Evolutionary conservation across 2,329 filamentous ascomycete genomes (phyloP), one percentile per base, ranked within the genome.

Genomic region (Aureobasidium namibiae): DNA sequence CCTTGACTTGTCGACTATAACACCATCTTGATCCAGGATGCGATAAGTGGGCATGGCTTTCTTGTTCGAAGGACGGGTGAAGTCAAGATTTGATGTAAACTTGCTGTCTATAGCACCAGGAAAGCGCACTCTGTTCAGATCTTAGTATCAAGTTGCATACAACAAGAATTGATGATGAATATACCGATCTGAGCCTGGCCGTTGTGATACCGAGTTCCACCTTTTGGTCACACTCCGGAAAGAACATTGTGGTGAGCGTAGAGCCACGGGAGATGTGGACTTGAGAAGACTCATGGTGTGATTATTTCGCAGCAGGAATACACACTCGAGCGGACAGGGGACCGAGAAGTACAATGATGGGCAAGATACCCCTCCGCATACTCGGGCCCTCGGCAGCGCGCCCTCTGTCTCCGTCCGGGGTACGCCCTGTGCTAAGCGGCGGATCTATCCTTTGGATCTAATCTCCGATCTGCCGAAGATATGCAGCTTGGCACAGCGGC

Each of bases 91-190:
- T 64, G 83, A 87, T 4, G 90, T 95, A 74, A 99, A 99, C 63
- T 90, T 89, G 71, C 90, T 96, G 72, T 96, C 92, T 54, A 97
- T 80, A 0, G 94, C 94, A n/a, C 94, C 94, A 0, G 94, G 94
- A 66, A 99, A 99, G 59, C 83, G 77, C 11, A 84, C 79, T 60
- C 82, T 85, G 39, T 8, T 11, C 0, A 24, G 4, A 0, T 53
- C 21, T 63, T 26, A 62, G 61, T 59, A 33, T 9, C 26, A 26
- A 58, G n/a, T 34, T 7, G 2, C 13, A 21, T 7, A 46, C 21
- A 33, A 9, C 13, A 33, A 26, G 36, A 16, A 24, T 2, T 5
- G 33, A 23, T 21, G n/a, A 10, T 45, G 21, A 44, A 66, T 77
- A 63, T 75, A 85, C 83, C 77, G 78, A 68, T 86, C 83, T 60